A percentile compares a stretch with the other conserved stretches of the same genome.
Evolutionary conservation across 768 basidiomycete genomes (phyloP).

Genomic region (Trichaptum fuscoviolaceum): DNA sequence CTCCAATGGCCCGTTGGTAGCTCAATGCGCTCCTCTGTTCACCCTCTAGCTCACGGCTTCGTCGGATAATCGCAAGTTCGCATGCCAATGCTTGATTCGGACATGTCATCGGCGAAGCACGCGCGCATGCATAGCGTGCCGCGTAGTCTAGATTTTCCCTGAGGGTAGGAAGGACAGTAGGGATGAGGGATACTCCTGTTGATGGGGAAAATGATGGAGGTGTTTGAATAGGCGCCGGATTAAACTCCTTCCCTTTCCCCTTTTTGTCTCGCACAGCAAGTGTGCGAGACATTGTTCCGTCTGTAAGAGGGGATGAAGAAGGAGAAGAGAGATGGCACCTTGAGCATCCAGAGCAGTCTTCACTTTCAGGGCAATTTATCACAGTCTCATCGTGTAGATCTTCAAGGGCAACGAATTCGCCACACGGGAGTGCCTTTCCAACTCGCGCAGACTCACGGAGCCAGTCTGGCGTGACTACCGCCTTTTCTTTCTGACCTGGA

Average conservation of each 20-base stretch:
- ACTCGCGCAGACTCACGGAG: constrained; percentile 50
- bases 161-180: constrained; percentile 7
- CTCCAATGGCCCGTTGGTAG: constrained; percentile 70
- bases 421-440: constrained; percentile 42
- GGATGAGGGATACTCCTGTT: constrained; percentile 9
- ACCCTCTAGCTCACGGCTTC: constrained; percentile 59
- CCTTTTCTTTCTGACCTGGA: constrained; percentile 49
- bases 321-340: constrained; percentile 11
- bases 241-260: neutral
- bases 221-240: constrained; percentile 14
- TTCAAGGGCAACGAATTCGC: constrained; percentile 49
- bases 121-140: constrained; percentile 50
- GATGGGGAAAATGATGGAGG: constrained; percentile 14
- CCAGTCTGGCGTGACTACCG: constrained; percentile 70
- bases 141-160: constrained; percentile 22
- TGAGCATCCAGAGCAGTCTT: constrained; percentile 19
- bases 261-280: neutral
- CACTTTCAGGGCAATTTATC: constrained; percentile 37
- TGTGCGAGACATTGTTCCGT: neutral
- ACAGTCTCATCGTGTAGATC: constrained; percentile 44
- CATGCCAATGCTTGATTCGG: constrained; percentile 57
- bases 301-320: neutral
- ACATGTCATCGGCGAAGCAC: constrained; percentile 63
- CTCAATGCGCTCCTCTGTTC: constrained; percentile 62
- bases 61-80: constrained; percentile 56